phyloP scores from a whole-genome alignment of 306 rosid genomes.

The Castanopsis chinensis region DNA sequence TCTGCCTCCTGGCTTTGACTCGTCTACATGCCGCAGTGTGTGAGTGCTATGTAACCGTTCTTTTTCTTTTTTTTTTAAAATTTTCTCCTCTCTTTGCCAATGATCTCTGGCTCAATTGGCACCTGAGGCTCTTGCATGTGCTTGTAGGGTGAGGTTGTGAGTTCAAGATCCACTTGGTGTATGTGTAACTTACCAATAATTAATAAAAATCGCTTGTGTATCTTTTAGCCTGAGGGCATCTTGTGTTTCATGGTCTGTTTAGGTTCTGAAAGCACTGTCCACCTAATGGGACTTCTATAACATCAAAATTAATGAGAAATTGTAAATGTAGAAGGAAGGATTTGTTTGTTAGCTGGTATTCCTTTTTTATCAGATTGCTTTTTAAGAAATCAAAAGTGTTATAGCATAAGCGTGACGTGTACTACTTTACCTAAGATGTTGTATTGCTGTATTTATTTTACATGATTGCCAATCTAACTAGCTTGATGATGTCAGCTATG shows the following conservation, averaged over 20 bases:
- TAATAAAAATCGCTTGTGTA: too few species aligned
- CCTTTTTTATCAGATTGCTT: constrained; percentile 7
- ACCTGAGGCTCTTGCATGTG: too few species aligned
- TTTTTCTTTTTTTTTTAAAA: not conserved
- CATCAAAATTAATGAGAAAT: not conserved
- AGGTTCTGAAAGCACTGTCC: not conserved
- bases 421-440: not conserved
- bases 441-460: constrained; percentile 9
- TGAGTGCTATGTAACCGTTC: constrained; percentile 31
- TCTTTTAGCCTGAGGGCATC: not conserved
- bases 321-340: not conserved
- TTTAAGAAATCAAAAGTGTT: constrained; percentile 11
- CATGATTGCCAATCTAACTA: constrained; percentile 18
- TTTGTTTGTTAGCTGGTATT: constrained; percentile 9
- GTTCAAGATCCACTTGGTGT: too few species aligned
- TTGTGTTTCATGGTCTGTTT: not conserved
- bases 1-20: constrained; percentile 65
- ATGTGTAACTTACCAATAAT: too few species aligned
- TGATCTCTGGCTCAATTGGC: too few species aligned
- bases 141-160: too few species aligned
- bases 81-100: not conserved
- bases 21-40: constrained; percentile 57
- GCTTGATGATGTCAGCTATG: constrained; percentile 50
- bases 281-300: not conserved
- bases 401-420: constrained; percentile 6